Conservation (phyloP, 2,329 filamentous ascomycete genomes). For the Fusarium torreyae region DNA sequence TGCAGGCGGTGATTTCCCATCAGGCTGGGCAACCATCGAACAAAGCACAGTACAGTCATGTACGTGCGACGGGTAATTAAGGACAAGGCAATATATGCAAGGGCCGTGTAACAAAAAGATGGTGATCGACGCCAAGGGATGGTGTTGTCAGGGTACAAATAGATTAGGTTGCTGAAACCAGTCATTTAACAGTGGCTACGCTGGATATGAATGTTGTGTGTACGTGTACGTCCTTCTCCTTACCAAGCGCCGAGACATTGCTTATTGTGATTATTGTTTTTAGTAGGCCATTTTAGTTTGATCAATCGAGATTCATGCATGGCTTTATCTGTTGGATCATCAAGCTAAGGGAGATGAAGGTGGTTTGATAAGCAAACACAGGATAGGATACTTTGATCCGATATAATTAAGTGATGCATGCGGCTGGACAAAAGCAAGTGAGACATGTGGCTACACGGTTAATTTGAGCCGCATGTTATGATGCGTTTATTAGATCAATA, state of each 20-base stretch:
- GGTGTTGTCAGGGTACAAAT: not conserved
- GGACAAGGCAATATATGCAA: conserved; percentile 16
- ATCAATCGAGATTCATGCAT: conserved; percentile 5
- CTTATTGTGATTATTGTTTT: not conserved
- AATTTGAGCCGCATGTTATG: conserved; percentile 11
- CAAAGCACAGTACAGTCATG: no score
- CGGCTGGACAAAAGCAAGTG: conserved; percentile 4
- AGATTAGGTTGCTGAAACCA: not conserved
- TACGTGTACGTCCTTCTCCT: not conserved
- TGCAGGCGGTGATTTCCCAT: not conserved
- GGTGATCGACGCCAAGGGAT: conserved; percentile 1
- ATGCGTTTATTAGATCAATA: not conserved
- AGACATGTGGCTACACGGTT: conserved; percentile 13
- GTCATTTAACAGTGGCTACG: not conserved
- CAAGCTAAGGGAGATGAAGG: conserved; percentile 22
- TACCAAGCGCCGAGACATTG: not conserved
- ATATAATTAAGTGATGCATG: not conserved
- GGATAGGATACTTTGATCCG: not conserved
- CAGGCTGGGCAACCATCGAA: not conserved
- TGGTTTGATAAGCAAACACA: conserved; percentile 3
- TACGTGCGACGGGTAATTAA: not conserved
- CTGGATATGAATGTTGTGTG: no score
- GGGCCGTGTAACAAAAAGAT: conserved; percentile 11
- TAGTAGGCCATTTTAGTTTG: not conserved
- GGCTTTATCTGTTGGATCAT: conserved; percentile 20